Percentiles rank a stretch among this genome's conserved stretches.
phyloP scores from a whole-genome alignment of 805 yeast genomes.

The Myxozyma melibiosi region DNA sequence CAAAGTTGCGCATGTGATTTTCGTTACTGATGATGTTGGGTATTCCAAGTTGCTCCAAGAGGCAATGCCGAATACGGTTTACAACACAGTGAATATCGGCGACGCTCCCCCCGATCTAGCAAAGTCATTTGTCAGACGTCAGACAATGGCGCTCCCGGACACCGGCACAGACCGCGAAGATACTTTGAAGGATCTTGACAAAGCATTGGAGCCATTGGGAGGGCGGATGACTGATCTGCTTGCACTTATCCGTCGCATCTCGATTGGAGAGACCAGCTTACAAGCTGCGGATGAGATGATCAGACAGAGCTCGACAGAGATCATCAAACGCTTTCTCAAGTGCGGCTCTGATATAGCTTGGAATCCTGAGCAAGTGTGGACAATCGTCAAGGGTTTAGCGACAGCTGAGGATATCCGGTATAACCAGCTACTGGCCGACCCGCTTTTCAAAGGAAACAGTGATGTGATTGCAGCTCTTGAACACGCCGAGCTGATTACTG shows the following conservation, averaged over 20 bases:
- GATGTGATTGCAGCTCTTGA: slow-evolving; percentile 64
- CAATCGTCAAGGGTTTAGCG: slow-evolving; percentile 66
- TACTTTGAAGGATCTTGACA: slow-evolving; percentile 49
- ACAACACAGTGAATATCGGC: slow-evolving; percentile 69
- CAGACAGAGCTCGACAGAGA: slow-evolving; percentile 81
- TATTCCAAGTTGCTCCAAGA: slow-evolving; percentile 66
- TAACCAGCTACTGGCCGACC: slow-evolving; percentile 41
- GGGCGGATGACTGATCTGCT: slow-evolving; percentile 95
- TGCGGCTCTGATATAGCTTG: slow-evolving; percentile 50
- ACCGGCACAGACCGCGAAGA: slow-evolving; percentile 34
- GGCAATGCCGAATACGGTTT: slow-evolving; percentile 84
- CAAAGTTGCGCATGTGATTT: slow-evolving; percentile 86
- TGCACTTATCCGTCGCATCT: slow-evolving; percentile 82
- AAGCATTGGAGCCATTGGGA: slow-evolving; percentile 74
- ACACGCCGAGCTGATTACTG: slow-evolving; percentile 70
- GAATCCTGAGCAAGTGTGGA: slow-evolving; percentile 86
- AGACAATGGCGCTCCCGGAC: slow-evolving; percentile 36
- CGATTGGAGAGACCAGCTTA: slow-evolving; percentile 80
- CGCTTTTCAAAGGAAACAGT: slow-evolving; percentile 47
- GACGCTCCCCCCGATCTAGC: slow-evolving; percentile 81
- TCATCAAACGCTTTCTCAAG: slow-evolving; percentile 71
- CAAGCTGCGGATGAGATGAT: slow-evolving; percentile 81
- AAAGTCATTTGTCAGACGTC: slow-evolving; percentile 61
- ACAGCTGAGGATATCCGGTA: slow-evolving; percentile 42
- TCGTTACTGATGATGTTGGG: slow-evolving; percentile 83